A percentile compares a stretch with the other conserved stretches of the same genome.
Conservation (phyloP, 2,329 filamentous ascomycete genomes). For the Phyllosticta citrichinensis region DNA sequence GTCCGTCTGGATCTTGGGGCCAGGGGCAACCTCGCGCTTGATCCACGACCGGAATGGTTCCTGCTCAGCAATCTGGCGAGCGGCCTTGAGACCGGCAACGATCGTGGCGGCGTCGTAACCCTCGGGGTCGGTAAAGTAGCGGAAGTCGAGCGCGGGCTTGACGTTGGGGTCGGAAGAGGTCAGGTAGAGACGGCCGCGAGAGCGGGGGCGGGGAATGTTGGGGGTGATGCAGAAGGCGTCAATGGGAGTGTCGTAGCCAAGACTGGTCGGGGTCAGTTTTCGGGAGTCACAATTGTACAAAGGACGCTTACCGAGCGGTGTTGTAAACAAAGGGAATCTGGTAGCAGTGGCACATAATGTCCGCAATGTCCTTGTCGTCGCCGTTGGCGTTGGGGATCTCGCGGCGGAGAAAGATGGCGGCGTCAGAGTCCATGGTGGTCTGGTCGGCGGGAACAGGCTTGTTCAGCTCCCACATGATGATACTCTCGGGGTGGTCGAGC, state of each 20-base stretch:
- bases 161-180: constrained; percentile 63
- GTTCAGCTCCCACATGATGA: constrained; percentile 71
- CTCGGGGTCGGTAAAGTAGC: constrained; percentile 79
- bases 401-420: constrained; percentile 77
- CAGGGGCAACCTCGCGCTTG: constrained; percentile 71
- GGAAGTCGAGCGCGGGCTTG: constrained; percentile 79
- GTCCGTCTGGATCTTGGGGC: constrained; percentile 62
- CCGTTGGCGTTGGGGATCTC: constrained; percentile 59
- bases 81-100: constrained; percentile 65
- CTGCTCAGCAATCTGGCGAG: constrained; percentile 65
- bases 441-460: constrained; percentile 66
- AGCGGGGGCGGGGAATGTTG: constrained; percentile 76
- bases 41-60: constrained; percentile 75
- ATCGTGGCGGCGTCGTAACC: constrained; percentile 77
- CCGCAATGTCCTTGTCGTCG: constrained; percentile 63
- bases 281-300: not conserved
- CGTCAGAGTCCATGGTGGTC: constrained; percentile 86
- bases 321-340: constrained; percentile 89
- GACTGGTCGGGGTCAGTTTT: constrained; percentile 22
- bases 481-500: constrained; percentile 54
- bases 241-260: constrained; percentile 62
- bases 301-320: constrained; percentile 49
- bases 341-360: constrained; percentile 96
- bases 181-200: constrained; percentile 66
- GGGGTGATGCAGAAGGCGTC: constrained; percentile 91